Evolutionary conservation across 345 rosid genomes (phyloP).

Genomic region (Gossypium rotundifolium): DNA sequence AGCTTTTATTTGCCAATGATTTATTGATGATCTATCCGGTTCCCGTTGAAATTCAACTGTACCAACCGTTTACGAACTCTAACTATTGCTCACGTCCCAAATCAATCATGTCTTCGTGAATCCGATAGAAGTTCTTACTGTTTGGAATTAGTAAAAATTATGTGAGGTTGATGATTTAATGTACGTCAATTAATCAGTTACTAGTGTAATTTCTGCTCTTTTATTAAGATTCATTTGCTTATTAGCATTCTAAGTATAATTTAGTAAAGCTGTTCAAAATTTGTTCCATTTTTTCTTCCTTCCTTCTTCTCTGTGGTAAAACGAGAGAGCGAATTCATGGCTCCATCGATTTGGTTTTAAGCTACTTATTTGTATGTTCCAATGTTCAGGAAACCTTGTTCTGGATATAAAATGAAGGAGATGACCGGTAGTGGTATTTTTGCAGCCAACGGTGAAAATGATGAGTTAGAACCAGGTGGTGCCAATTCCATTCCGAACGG

Average conservation of each 20-base stretch:
- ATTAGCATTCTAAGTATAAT: too few relatives aligned
- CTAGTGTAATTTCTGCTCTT: neutral
- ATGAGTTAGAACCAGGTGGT: conserved; percentile 39
- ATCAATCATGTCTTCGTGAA: neutral
- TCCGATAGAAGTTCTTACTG: neutral
- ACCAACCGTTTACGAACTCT: neutral
- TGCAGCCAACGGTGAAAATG: conserved; percentile 48
- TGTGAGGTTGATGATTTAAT: neutral
- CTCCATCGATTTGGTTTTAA: neutral
- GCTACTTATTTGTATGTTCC: conserved; percentile 4
- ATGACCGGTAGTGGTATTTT: conserved; percentile 60
- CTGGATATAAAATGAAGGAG: too few relatives aligned
- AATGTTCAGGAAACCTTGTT: conserved; percentile 59
- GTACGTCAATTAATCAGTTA: neutral
- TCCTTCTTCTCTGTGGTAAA: too few relatives aligned
- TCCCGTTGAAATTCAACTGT: neutral
- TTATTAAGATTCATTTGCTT: too few relatives aligned
- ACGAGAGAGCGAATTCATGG: too few relatives aligned
- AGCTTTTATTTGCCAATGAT: too few relatives aligned
- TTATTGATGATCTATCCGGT: neutral
- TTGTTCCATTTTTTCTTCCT: too few relatives aligned
- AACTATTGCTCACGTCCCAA: neutral
- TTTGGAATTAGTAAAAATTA: neutral
- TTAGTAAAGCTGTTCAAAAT: too few relatives aligned
- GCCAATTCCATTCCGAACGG: conserved; percentile 39